Evolutionary conservation across 2,329 filamentous ascomycete species (phyloP).

Genomic region (Malbranchea zuffiana): DNA sequence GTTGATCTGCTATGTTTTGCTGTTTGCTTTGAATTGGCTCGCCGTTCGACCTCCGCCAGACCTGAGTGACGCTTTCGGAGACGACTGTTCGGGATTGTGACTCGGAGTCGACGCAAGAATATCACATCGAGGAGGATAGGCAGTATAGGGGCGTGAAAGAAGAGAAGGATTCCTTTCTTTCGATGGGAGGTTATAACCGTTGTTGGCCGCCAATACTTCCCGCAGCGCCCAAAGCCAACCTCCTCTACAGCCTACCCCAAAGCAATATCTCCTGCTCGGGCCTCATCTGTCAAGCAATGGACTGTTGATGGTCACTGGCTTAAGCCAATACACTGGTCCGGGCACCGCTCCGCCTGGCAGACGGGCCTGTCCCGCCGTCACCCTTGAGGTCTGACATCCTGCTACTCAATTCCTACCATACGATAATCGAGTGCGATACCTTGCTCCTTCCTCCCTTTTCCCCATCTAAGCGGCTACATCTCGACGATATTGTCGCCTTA

Average conservation of each 20-base stretch:
- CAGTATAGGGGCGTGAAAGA: background rate
- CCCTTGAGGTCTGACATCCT: background rate
- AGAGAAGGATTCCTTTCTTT: background rate
- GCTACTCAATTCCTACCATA: background rate
- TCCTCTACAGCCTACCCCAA: background rate
- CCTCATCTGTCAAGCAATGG: constrained; percentile 17
- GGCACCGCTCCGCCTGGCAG: constrained; percentile 37
- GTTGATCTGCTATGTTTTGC: constrained; percentile 1
- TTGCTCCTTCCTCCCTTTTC: constrained; percentile 9
- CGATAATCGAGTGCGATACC: constrained; percentile 12
- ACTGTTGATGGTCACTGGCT: constrained; percentile 31
- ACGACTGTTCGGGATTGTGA: constrained; percentile 2
- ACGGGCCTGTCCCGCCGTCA: constrained; percentile 28
- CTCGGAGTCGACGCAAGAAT: constrained; percentile 1
- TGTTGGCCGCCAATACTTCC: background rate
- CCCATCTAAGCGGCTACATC: constrained; percentile 9
- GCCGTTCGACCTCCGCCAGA: background rate
- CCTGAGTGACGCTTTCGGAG: no score
- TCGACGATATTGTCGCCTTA: background rate
- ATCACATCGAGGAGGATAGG: background rate
- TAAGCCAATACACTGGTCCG: constrained; percentile 30
- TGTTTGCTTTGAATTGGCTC: background rate
- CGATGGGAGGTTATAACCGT: background rate
- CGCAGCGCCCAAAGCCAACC: background rate
- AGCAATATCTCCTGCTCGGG: background rate